Conservation (phyloP, 139 green algal species). For the Limnomonas spitsbergensis region DNA sequence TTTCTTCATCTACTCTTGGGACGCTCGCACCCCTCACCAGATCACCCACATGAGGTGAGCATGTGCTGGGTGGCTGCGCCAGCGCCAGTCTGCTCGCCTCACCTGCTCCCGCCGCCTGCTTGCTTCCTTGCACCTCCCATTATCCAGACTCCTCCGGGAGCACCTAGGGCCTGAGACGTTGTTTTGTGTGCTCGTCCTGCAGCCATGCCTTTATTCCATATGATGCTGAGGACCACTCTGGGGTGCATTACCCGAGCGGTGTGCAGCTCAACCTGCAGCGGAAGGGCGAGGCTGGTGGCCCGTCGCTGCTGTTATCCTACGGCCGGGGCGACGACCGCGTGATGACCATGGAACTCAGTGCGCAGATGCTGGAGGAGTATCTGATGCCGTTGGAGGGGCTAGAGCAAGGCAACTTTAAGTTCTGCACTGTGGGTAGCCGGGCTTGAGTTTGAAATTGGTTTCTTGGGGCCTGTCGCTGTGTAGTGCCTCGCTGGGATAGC, state of each 20-base stretch:
- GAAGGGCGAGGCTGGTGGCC: too few relatives aligned
- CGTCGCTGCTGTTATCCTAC: background rate
- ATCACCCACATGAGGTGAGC: constrained; percentile 1
- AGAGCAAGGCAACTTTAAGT: too few relatives aligned
- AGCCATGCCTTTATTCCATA: constrained; percentile 6
- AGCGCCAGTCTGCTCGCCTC: too few relatives aligned
- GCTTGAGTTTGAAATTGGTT: too few relatives aligned
- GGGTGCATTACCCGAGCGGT: background rate
- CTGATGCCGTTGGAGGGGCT: too few relatives aligned
- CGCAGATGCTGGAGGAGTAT: background rate
- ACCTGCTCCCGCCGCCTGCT: background rate
- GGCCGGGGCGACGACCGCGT: background rate
- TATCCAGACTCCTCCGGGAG: too few relatives aligned
- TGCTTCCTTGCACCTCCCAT: background rate
- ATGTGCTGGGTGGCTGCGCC: too few relatives aligned
- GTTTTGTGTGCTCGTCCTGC: background rate
- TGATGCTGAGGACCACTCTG: background rate
- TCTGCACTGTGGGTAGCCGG: too few relatives aligned
- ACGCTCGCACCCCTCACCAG: background rate
- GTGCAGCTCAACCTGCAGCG: background rate
- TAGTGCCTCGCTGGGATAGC: too few relatives aligned
- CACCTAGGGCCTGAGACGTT: too few relatives aligned
- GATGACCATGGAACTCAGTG: background rate
- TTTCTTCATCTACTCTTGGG: background rate
- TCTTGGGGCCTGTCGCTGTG: too few relatives aligned